phyloP scores from a whole-genome alignment of 805 yeast species.

The Candida ficus region DNA sequence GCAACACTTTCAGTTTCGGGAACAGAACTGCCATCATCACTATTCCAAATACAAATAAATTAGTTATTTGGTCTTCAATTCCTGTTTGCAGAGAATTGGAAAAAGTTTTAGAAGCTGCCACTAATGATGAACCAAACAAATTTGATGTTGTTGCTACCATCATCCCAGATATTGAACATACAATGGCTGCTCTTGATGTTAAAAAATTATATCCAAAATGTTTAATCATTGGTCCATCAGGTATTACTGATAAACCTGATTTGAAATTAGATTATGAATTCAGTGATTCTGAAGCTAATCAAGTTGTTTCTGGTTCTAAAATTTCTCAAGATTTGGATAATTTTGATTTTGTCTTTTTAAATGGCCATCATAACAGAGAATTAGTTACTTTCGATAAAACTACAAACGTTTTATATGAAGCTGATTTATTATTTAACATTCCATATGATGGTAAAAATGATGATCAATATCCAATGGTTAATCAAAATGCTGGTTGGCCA shows the following conservation, averaged over 20 bases:
- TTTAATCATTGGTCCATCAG: constrained; percentile 48
- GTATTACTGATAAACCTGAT: constrained; percentile 30
- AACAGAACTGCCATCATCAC: constrained; percentile 35
- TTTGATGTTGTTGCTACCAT: constrained; percentile 44
- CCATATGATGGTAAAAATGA: constrained; percentile 44
- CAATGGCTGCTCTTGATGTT: constrained; percentile 54
- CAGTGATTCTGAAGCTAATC: constrained; percentile 30
- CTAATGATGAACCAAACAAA: constrained; percentile 29
- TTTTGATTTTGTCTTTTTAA: constrained; percentile 54
- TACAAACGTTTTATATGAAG: constrained; percentile 48
- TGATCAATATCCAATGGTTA: constrained; percentile 39
- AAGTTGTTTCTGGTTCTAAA: constrained; percentile 27
- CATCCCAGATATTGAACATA: constrained; percentile 62
- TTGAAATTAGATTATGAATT: constrained; percentile 37
- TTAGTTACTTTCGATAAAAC: constrained; percentile 44
- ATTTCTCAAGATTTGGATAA: constrained; percentile 38
- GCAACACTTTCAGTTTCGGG: constrained; percentile 29
- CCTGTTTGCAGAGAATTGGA: constrained; percentile 46
- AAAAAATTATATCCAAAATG: constrained; percentile 44
- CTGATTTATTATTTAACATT: constrained; percentile 57
- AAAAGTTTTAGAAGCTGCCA: constrained; percentile 32
- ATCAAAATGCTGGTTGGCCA: constrained; percentile 42
- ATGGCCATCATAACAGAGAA: constrained; percentile 54
- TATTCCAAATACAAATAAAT: constrained; percentile 32
- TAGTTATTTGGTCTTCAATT: constrained; percentile 52